These are phyloP conservation scores for Verticillium nonalfalfae DNA, from an alignment of 2,329 filamentous ascomycete species.

Conservation along the genomic window DNA sequence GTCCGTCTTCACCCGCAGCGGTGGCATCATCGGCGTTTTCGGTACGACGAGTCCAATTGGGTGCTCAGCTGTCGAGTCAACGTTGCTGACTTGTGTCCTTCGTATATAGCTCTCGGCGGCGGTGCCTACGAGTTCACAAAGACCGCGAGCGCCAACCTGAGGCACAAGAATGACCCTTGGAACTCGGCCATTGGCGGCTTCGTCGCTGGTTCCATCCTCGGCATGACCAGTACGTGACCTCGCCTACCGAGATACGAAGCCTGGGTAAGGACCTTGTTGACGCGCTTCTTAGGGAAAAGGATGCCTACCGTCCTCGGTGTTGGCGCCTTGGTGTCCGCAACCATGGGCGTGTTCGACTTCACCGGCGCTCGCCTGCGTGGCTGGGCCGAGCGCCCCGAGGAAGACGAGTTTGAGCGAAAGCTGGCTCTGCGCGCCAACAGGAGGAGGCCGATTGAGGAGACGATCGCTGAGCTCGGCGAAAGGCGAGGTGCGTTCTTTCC, in stretches of 20 bases:
- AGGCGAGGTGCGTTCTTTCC: constrained; percentile 61
- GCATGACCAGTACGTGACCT: constrained; percentile 59
- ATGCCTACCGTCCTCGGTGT: constrained; percentile 67
- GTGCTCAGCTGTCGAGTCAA: background rate
- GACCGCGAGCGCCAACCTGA: constrained; percentile 73
- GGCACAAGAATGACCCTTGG: constrained; percentile 73
- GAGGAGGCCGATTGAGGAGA: constrained; percentile 71
- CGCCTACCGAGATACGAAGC: background rate
- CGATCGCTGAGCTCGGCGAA: constrained; percentile 75
- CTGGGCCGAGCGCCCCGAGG: constrained; percentile 40
- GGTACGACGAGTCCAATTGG: constrained; percentile 4
- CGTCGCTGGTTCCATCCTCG: constrained; percentile 65
- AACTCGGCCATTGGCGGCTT: constrained; percentile 74
- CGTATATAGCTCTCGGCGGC: constrained; percentile 57
- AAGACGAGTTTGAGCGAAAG: constrained; percentile 70
- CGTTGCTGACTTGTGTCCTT: background rate
- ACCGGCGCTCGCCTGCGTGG: constrained; percentile 54
- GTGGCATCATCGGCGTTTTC: constrained; percentile 56
- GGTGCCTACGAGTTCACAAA: constrained; percentile 73
- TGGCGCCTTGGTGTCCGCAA: constrained; percentile 48
- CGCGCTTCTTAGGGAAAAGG: constrained; percentile 32
- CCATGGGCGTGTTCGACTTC: constrained; percentile 61
- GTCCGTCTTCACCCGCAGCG: constrained; percentile 74
- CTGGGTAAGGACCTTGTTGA: background rate
- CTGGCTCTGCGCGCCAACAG: constrained; percentile 67